A percentile compares a stretch with the other conserved stretches of the same genome.
Conservation (phyloP, 2,329 filamentous ascomycete genomes). For the Aspergillus melleus region DNA sequence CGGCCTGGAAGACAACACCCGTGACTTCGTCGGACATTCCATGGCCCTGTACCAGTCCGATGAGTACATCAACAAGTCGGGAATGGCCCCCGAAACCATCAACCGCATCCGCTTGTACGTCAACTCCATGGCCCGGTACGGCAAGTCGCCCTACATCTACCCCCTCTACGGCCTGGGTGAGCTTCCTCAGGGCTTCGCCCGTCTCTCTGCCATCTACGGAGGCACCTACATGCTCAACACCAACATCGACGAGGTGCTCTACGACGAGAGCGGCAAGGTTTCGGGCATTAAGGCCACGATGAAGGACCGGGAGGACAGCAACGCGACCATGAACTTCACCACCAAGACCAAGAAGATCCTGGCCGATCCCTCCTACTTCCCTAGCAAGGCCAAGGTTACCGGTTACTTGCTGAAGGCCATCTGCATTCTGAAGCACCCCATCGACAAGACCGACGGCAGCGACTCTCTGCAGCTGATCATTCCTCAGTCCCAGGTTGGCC, state of each 20-base stretch:
- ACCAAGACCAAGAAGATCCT: conserved; percentile 96
- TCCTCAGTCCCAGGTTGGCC: conserved; percentile 93
- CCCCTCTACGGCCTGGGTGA: conserved; percentile 96
- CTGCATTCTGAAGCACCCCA: conserved; percentile 93
- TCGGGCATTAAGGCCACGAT: conserved; percentile 96
- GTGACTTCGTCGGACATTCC: conserved; percentile 95
- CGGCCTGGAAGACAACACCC: conserved; percentile 81
- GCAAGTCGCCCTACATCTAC: conserved; percentile 99
- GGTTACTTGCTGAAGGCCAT: conserved; percentile 94
- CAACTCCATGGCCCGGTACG: conserved; percentile 95
- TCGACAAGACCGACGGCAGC: conserved; percentile 81
- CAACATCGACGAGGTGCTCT: conserved; percentile 82
- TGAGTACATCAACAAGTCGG: conserved; percentile 73
- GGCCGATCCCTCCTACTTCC: conserved; percentile 96
- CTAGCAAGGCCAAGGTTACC: conserved; percentile 79
- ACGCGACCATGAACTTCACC: conserved; percentile 81
- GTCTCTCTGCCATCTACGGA: conserved; percentile 95
- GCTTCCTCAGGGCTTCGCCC: conserved; percentile 95
- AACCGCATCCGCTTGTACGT: conserved; percentile 94
- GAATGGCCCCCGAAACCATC: conserved; percentile 78
- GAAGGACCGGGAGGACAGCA: conserved; percentile 76
- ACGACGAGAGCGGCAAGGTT: conserved; percentile 76
- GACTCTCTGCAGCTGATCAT: conserved; percentile 97
- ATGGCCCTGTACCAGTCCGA: conserved; percentile 96
- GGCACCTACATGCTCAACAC: conserved; percentile 99